Evolutionary conservation across 805 yeast species (phyloP), one percentile per base, ranked within the genome.

Genomic region (Pichia membranifaciens): DNA sequence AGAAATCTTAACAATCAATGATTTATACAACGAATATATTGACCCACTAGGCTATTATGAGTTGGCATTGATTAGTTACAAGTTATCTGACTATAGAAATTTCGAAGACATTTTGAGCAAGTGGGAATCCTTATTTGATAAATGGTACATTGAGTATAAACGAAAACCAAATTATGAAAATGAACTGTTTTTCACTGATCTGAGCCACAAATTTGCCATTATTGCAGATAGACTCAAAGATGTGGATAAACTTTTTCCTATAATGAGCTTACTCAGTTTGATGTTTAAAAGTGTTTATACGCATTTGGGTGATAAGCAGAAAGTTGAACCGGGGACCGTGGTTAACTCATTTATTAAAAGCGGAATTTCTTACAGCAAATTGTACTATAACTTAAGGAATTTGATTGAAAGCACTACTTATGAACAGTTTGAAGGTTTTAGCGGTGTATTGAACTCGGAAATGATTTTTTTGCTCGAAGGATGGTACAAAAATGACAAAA

Each of bases 41-140:
- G 90, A 85, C 57, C 96, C 95, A 21, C 69, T 90, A 51, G 91
- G 91, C 6, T 91, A 90, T 60, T 81, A 82, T 64, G 96, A 87
- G 55, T 72, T 91, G 43, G 84, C 95, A 51, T 71, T 90, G 50
- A 66, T 79, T 36, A 81, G 89, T 15, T 87, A 85, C 71, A 85
- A 87, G 59, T 77, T 84, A 13, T 82, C 97, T 3, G 96, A 91
- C 59, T 84, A 84, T 64, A 79, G 91, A 59, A 87, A 87, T 58
- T 74, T 82, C 12, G 96, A 87, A 54, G 96, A 87, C 61, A 84
- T 91, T 45, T 68, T 81, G 54, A 76, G 80, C 47, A 81, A 89
- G 65, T 91, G 96, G 96, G 81, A 78, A 52, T 76, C 81, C 48
- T 71, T 84, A 43, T 76, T 89, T 56, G 80, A 77, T 44, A 78